These are phyloP conservation scores for Penicillium capsulatum DNA, from an alignment of 2,329 filamentous ascomycete species.

Conservation along the genomic window DNA sequence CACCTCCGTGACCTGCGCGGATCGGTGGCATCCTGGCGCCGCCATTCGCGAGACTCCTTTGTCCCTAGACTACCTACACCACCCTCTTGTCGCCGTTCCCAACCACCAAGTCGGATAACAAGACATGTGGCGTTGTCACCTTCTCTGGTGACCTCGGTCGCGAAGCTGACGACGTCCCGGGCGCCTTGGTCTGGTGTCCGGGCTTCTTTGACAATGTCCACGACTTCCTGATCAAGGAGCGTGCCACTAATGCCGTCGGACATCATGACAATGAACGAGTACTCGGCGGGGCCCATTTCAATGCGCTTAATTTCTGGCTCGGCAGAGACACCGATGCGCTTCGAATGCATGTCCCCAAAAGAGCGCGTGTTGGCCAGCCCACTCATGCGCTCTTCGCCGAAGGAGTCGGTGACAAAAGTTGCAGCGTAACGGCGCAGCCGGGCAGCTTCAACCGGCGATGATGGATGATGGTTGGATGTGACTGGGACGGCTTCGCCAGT, in stretches of 20 bases:
- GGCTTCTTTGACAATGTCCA: conserved; percentile 92
- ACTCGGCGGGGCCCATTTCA: conserved; percentile 78
- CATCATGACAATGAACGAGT: conserved; percentile 82
- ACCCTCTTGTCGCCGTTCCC: conserved; percentile 66
- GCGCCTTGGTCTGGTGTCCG: conserved; percentile 84
- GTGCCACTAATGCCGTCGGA: conserved; percentile 85
- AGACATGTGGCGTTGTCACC: conserved; percentile 63
- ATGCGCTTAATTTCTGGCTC: conserved; percentile 82
- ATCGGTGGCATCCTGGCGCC: conserved; percentile 74
- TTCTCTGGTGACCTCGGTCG: conserved; percentile 71
- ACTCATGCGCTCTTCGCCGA: conserved; percentile 92
- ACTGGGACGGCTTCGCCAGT: conserved; percentile 76
- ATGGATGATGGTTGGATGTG: conserved; percentile 89
- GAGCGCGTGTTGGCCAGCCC: conserved; percentile 90
- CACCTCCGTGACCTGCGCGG: conserved; percentile 64
- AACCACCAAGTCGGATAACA: conserved; percentile 60
- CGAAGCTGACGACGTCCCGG: conserved; percentile 74
- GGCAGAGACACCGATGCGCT: conserved; percentile 88
- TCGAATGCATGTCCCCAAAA: conserved; percentile 88
- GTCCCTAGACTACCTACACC: conserved; percentile 85
- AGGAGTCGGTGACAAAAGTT: conserved; percentile 88
- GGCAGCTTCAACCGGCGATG: conserved; percentile 75
- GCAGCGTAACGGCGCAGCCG: conserved; percentile 81
- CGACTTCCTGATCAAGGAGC: conserved; percentile 87
- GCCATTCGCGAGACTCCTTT: conserved; percentile 83